These are phyloP conservation scores for Collybia nuda DNA, from an alignment of 768 basidiomycete species.

Conservation along the genomic window DNA sequence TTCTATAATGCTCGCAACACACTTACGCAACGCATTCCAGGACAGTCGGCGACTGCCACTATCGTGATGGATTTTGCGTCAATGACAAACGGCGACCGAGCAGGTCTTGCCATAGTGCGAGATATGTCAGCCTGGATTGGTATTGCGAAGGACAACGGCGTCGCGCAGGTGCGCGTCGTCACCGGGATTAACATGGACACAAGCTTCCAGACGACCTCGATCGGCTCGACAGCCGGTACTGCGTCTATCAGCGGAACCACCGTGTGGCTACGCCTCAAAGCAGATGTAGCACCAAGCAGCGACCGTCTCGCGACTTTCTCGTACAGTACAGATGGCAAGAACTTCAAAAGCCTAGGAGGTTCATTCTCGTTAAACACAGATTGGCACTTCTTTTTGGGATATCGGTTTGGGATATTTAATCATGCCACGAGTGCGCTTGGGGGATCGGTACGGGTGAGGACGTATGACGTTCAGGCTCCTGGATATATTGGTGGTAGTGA, in stretches of 20 bases:
- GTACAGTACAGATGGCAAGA: slow-evolving; percentile 13
- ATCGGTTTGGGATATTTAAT: slow-evolving; percentile 16
- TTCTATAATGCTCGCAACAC: slow-evolving; percentile 17
- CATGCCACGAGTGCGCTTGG: slow-evolving; percentile 13
- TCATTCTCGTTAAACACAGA: slow-evolving; percentile 13
- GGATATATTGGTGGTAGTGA: too few relatives aligned
- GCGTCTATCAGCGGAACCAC: slow-evolving; percentile 3
- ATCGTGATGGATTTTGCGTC: slow-evolving; percentile 11
- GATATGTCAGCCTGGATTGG: slow-evolving; percentile 16
- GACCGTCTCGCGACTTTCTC: slow-evolving; percentile 12
- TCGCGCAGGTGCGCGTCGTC: slow-evolving; percentile 9
- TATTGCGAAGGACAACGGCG: slow-evolving; percentile 9
- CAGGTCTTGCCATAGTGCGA: slow-evolving; percentile 15
- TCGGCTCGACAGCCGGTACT: slow-evolving; percentile 7
- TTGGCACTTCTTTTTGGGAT: slow-evolving; percentile 15
- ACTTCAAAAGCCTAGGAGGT: slow-evolving; percentile 11
- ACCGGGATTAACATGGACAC: slow-evolving; percentile 14
- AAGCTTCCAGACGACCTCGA: slow-evolving; percentile 10
- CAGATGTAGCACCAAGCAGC: slow-evolving; percentile 6
- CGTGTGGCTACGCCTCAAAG: slow-evolving; percentile 13
- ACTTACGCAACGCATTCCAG: slow-evolving; percentile 14
- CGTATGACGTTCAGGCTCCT: too few relatives aligned
- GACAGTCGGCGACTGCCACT: slow-evolving; percentile 14
- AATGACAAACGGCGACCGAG: slow-evolving; percentile 16
- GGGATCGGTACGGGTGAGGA: slow-evolving; percentile 4